Base-by-base conservation (phyloP, 768 basidiomycete species). In the Mycena vulgaris region DNA sequence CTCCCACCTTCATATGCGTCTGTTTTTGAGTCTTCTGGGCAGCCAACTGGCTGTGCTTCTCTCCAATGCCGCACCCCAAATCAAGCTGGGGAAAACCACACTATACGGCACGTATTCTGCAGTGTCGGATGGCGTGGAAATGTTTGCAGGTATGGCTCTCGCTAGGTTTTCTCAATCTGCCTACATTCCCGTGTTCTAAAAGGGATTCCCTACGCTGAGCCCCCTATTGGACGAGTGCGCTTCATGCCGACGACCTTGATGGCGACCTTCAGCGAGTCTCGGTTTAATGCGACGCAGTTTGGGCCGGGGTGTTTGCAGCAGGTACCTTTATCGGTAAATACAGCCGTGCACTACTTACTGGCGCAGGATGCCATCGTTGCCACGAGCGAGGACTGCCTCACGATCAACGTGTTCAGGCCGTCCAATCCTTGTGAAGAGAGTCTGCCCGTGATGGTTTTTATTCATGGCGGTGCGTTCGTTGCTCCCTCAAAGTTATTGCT, bases 341-440 rank as follows among this genome's bases (percentile, higher is more conserved):
- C 23, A 21, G 16, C 23, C 19, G 31, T 53, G n/a, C 11, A n/a
- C n/a, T 17, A 23, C 19, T 61, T n/a, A n/a, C n/a, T n/a, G n/a
- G n/a, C n/a, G 66, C 27, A 28, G 13, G 40, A 66, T 5, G 48
- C 67, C n/a, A 31, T 53, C 17, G 42, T 57, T 77, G 51, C 63
- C 40, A 73, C 78, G 35, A 83, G 82, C 2, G 87, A 88, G 72
- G 83, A 88, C 71, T 88, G 87, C 69, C 77, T 89, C 49, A 82
- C 76, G 9, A 63, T 89, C 49, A 88, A 88, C 74, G 77, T 89
- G 25, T 83, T 80, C 51, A 76, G 81, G 2, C 87, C 87, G 0
- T 69, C 78, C 2, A 81, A 79, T 25, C 37, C 21, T 42, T 13
- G 7, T 23, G n/a, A 56, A 13, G 47, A 30, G 7, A 31, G 31